Conservation (phyloP, 2,329 filamentous ascomycete genomes). For the Phyllosticta citribraziliensis region DNA sequence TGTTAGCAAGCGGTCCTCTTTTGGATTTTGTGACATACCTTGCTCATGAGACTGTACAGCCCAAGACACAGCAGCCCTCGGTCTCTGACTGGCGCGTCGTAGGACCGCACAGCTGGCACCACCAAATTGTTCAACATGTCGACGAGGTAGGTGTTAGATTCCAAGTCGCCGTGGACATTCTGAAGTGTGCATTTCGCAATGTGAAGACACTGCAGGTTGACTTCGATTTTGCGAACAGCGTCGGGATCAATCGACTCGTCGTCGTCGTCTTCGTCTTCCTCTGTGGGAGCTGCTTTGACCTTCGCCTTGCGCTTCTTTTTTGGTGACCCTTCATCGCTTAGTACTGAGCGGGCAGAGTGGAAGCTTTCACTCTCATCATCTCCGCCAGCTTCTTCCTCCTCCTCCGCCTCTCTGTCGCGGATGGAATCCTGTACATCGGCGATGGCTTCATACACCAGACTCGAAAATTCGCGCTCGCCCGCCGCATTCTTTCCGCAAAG, state of each 20-base stretch:
- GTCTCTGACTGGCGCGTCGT: slow-evolving; percentile 87
- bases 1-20: neutral
- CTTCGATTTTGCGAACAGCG: slow-evolving; percentile 80
- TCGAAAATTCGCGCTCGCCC: slow-evolving; percentile 75
- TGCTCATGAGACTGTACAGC: slow-evolving; percentile 82
- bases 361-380: slow-evolving; percentile 62
- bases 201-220: slow-evolving; percentile 97
- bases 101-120: slow-evolving; percentile 85
- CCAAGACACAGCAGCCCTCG: slow-evolving; percentile 82
- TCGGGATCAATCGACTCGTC: slow-evolving; percentile 41
- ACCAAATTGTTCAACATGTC: slow-evolving; percentile 98
- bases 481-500: slow-evolving; percentile 68
- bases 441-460: slow-evolving; percentile 81
- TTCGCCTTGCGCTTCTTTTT: slow-evolving; percentile 31
- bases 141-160: slow-evolving; percentile 83
- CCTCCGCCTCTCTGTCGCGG: slow-evolving; percentile 49
- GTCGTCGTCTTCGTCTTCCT: slow-evolving; percentile 48
- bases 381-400: slow-evolving; percentile 45
- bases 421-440: slow-evolving; percentile 96
- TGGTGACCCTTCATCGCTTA: slow-evolving; percentile 56
- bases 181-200: slow-evolving; percentile 97
- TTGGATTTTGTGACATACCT: slow-evolving; percentile 37
- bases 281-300: slow-evolving; percentile 42
- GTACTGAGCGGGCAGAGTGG: slow-evolving; percentile 81
- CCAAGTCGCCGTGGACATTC: slow-evolving; percentile 78